Base-by-base conservation (phyloP, 2,329 filamentous ascomycete genomes). In the Colletotrichum sp. region DNA sequence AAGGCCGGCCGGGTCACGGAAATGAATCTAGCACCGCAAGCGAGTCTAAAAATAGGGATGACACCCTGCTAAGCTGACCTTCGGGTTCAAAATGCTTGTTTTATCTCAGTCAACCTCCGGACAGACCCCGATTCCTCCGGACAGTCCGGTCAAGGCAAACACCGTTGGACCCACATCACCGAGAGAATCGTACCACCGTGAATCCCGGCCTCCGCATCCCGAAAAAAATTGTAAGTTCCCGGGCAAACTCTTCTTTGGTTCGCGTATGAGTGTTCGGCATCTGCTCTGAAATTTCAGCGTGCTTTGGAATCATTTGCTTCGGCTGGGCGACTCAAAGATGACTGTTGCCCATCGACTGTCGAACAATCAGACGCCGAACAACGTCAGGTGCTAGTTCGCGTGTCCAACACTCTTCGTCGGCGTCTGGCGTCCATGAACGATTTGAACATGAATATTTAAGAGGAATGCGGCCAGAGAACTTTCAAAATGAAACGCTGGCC, bases 131-230 rank as follows among this genome's bases (percentile, higher is more conserved):
- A 60, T 15, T 24, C 28, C 30, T 32, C 59, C 59, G 30, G 59
- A 15, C 26, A 62, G 59, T 0, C 59, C 59, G 59, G 30, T n/a
- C 6, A 21, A 3, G 13, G 30, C 59, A 62, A 62, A 62, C 59
- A 32, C 59, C 59, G 59, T n/a, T 21, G 18, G 30, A 62, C 59
- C 59, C 59, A 62, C 59, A 59, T 59, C 26, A 62, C 59, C 59
- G 59, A 32, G 32, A 32, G 9, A 34, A 34, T 62, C 59, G 28
- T 62, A 32, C 7, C 59, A 62, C 30, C 28, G 32, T 32, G 8
- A 62, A 62, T 62, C 18, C 59, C 59, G 59, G 30, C 16, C n/a
- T 62, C 10, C 30, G 28, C n/a, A 62, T 24, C 59, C 59, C 18
- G 15, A 59, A 16, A 28, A 12, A 62, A 32, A 32, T n/a, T 32